Percentiles rank a stretch among this genome's conserved stretches.
Evolutionary conservation across 2,329 filamentous ascomycete genomes (phyloP).

Genomic region (Colletotrichum cereale): DNA sequence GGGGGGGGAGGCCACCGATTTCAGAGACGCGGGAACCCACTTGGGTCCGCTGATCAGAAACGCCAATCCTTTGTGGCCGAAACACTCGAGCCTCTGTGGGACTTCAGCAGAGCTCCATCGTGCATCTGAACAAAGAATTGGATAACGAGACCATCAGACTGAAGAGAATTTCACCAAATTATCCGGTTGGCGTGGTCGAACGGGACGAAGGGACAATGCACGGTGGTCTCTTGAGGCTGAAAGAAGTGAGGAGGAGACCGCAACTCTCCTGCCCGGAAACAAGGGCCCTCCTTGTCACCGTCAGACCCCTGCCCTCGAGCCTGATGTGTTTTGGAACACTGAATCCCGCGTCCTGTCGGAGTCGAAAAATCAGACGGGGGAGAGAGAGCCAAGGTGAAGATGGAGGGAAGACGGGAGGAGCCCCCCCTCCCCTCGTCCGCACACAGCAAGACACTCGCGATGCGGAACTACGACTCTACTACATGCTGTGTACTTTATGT

Average conservation of each 20-base stretch:
- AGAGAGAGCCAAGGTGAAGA: background rate
- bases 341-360: background rate
- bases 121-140: background rate
- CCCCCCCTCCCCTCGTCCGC: too few relatives aligned
- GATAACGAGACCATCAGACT: background rate
- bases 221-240: background rate
- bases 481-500: too few relatives aligned
- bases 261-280: background rate
- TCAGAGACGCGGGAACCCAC: conserved; percentile 5
- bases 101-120: conserved; percentile 13
- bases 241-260: background rate
- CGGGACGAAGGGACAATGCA: background rate
- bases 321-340: background rate
- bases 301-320: background rate
- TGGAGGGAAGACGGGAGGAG: background rate
- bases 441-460: background rate
- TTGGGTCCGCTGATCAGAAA: conserved; percentile 30
- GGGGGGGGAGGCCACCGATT: too few relatives aligned
- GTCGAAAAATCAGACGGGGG: background rate
- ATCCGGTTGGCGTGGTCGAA: background rate
- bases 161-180: background rate
- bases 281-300: background rate
- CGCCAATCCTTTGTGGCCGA: conserved; percentile 23
- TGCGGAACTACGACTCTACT: background rate
- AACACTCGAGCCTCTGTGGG: conserved; percentile 15